These are phyloP conservation scores for Populus hybrid DNA, from an alignment of 441 rosid genomes.

Conservation along the genomic window DNA sequence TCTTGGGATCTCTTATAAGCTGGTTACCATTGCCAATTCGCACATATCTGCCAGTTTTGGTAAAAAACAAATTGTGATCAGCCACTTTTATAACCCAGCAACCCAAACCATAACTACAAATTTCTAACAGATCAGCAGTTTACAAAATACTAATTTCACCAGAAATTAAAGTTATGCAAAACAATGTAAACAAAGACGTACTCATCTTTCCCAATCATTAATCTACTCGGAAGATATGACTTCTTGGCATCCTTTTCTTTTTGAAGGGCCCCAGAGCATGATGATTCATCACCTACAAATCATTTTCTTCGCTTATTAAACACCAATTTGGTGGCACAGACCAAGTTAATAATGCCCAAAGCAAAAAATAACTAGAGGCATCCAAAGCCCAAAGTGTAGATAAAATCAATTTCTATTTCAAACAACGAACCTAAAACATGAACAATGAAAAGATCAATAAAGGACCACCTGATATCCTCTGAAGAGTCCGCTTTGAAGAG, in stretches of 20 bases:
- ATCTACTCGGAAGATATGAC: constrained; percentile 77
- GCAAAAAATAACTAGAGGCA: neutral
- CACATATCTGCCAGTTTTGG: constrained; percentile 65
- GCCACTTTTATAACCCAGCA: neutral
- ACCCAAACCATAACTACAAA: neutral
- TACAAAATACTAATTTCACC: neutral
- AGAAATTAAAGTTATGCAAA: neutral
- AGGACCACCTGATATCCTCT: constrained; percentile 76
- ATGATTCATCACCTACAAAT: constrained; percentile 53
- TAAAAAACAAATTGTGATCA: neutral
- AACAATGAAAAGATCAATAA: constrained; percentile 16
- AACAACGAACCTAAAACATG: constrained; percentile 3
- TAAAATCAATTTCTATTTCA: too few relatives aligned
- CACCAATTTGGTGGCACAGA: neutral
- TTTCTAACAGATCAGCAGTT: neutral
- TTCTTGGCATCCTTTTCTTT: constrained; percentile 48
- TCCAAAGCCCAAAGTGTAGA: neutral
- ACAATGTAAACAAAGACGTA: constrained; percentile 36
- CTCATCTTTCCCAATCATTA: constrained; percentile 91
- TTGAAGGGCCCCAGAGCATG: constrained; percentile 35
- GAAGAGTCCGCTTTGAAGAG: constrained; percentile 87
- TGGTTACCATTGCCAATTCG: constrained; percentile 95
- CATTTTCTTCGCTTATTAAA: constrained; percentile 13
- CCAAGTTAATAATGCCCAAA: neutral
- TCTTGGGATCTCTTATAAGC: constrained; percentile 96